Conservation (phyloP, 2,329 filamentous ascomycete species). For the Colletotrichum gloeosporioides region DNA sequence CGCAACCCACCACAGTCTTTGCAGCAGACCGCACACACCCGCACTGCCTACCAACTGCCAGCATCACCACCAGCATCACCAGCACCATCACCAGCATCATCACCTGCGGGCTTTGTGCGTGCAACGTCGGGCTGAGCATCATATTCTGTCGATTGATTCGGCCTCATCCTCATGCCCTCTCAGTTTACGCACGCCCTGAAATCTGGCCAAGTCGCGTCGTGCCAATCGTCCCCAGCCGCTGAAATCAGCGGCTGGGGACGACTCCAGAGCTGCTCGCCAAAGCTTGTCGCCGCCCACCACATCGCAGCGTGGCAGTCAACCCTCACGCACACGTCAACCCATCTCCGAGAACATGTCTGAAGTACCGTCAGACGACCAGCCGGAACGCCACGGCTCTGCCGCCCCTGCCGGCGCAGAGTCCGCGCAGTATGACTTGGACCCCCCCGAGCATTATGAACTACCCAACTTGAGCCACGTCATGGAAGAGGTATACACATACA, state of each 20-base stretch:
- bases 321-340: neutral
- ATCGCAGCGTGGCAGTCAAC: neutral
- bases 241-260: neutral
- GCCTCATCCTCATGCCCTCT: neutral
- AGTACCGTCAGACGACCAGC: neutral
- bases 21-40: no score
- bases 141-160: neutral
- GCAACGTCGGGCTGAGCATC: neutral
- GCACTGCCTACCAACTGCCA: no score
- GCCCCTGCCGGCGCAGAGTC: neutral
- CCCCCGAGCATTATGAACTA: neutral
- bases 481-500: neutral
- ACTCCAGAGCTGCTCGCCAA: neutral
- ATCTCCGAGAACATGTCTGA: neutral
- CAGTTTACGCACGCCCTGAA: neutral
- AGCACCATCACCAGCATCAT: no score
- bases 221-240: neutral
- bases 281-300: neutral
- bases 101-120: no score
- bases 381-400: neutral
- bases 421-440: neutral
- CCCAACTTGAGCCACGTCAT: neutral
- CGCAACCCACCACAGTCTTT: no score
- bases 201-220: neutral
- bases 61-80: no score